phyloP scores from a whole-genome alignment of 305 asterid species.

The Plantago rigida region DNA sequence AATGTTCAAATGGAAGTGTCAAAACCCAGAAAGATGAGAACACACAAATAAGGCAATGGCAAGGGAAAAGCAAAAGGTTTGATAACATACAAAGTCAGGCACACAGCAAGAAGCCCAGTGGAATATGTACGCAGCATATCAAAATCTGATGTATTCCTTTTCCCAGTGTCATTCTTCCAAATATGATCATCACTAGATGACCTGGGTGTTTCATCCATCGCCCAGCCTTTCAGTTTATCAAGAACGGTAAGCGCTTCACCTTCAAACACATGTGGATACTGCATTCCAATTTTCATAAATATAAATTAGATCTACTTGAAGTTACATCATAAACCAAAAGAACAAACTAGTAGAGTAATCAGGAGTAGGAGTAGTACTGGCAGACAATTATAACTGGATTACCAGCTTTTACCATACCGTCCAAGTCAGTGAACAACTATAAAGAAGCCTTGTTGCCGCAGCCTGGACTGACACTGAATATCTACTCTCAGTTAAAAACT shows the following conservation, averaged over 20 bases:
- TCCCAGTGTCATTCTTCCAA: conserved; percentile 62
- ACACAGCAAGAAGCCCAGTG: conserved; percentile 85
- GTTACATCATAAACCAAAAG: conserved; percentile 11
- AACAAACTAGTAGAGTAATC: conserved; percentile 11
- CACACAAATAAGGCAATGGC: conserved; percentile 9
- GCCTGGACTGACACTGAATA: conserved; percentile 70
- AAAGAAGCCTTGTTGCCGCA: conserved; percentile 80
- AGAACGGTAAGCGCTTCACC: conserved; percentile 75
- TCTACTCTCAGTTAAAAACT: conserved; percentile 60
- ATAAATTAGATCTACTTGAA: conserved; percentile 18
- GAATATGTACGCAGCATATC: conserved; percentile 84
- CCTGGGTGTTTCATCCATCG: conserved; percentile 61
- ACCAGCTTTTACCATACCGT: conserved; percentile 42
- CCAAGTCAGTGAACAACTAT: conserved; percentile 86
- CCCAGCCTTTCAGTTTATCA: conserved; percentile 78
- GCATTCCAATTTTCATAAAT: conserved; percentile 33
- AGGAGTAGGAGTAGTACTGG: conserved; percentile 1
- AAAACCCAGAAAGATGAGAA: conserved; percentile 17
- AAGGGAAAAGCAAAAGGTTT: conserved; percentile 5
- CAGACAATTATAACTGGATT: conserved; percentile 1
- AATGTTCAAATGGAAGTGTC: conserved; percentile 20
- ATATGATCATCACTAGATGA: conserved; percentile 52
- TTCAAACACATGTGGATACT: conserved; percentile 93
- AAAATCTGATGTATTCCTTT: conserved; percentile 52
- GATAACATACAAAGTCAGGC: conserved; percentile 57